phyloP scores from a whole-genome alignment of 1,284 basidiomycete genomes.

The Trametes sp. region DNA sequence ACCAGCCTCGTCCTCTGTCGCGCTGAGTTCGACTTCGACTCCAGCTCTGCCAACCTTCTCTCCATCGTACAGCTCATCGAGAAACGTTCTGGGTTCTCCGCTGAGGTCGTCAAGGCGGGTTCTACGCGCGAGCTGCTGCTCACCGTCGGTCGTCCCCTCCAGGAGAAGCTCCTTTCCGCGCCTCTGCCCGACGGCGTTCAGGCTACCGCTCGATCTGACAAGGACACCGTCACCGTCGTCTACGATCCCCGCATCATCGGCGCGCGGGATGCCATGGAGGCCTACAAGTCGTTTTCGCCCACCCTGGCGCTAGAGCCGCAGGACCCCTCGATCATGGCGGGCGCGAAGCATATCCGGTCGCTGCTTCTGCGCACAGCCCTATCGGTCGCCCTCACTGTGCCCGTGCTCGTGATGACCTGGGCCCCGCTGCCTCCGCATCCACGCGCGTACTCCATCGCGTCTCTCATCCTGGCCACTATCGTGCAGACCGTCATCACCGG shows the following conservation, averaged over 20 bases:
- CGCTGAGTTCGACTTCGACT: slow-evolving; percentile 43
- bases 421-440: slow-evolving; percentile 47
- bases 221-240: slow-evolving; percentile 30
- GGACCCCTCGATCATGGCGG: slow-evolving; percentile 40
- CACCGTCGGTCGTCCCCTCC: slow-evolving; percentile 20
- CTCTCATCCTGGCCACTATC: slow-evolving; percentile 49
- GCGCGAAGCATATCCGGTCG: slow-evolving; percentile 40
- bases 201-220: slow-evolving; percentile 24
- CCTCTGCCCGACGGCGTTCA: slow-evolving; percentile 35
- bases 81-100: slow-evolving; percentile 42
- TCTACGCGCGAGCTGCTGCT: slow-evolving; percentile 34
- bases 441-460: slow-evolving; percentile 46
- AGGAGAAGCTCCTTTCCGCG: slow-evolving; percentile 30
- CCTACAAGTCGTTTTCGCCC: slow-evolving; percentile 36
- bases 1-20: slow-evolving; percentile 43
- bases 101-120: slow-evolving; percentile 33
- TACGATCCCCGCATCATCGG: slow-evolving; percentile 39
- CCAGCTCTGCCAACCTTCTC: slow-evolving; percentile 29
- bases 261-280: slow-evolving; percentile 36
- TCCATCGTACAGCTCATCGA: slow-evolving; percentile 37
- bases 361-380: slow-evolving; percentile 44
- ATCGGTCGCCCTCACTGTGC: slow-evolving; percentile 48
- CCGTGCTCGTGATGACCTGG: slow-evolving; percentile 56
- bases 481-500: slow-evolving; percentile 49
- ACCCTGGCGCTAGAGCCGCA: slow-evolving; percentile 36